Evolutionary conservation across 345 rosid genomes (phyloP).

Genomic region (Eucalyptus decipiens): DNA sequence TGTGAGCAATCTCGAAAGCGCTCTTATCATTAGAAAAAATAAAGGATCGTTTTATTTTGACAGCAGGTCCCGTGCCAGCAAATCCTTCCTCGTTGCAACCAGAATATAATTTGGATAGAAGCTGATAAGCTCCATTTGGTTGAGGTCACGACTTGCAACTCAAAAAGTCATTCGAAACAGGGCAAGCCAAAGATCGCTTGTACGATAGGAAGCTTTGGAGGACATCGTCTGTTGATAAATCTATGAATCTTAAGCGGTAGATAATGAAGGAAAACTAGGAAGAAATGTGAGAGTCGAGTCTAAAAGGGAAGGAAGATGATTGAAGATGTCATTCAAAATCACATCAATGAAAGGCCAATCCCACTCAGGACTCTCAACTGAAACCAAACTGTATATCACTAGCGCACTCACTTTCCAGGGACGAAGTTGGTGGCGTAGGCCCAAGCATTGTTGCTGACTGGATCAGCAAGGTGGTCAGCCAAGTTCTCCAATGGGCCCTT

Average conservation of each 20-base stretch:
- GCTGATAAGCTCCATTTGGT: not conserved
- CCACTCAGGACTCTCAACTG: not conserved
- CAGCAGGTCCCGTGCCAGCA: too few relatives aligned
- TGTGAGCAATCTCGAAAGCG: not conserved
- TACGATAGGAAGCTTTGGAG: not conserved
- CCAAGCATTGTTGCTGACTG: slow-evolving; percentile 14
- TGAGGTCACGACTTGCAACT: not conserved
- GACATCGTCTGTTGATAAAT: not conserved
- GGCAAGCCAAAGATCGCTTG: not conserved
- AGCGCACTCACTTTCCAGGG: not conserved
- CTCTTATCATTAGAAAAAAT: not conserved
- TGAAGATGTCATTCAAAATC: not conserved
- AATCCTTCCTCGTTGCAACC: not conserved
- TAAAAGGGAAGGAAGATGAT: not conserved
- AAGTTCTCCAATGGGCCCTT: slow-evolving; percentile 13
- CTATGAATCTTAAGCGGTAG: not conserved
- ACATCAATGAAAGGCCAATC: not conserved
- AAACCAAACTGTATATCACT: not conserved
- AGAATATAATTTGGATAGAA: not conserved
- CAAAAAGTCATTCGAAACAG: not conserved
- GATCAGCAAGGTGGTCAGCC: slow-evolving; percentile 11
- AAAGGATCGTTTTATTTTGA: not conserved
- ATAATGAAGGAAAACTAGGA: not conserved
- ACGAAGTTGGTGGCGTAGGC: slow-evolving; percentile 12
- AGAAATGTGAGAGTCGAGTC: not conserved